phyloP scores from a whole-genome alignment of 2,329 filamentous ascomycete species.

The Periconia macrospinosa region DNA sequence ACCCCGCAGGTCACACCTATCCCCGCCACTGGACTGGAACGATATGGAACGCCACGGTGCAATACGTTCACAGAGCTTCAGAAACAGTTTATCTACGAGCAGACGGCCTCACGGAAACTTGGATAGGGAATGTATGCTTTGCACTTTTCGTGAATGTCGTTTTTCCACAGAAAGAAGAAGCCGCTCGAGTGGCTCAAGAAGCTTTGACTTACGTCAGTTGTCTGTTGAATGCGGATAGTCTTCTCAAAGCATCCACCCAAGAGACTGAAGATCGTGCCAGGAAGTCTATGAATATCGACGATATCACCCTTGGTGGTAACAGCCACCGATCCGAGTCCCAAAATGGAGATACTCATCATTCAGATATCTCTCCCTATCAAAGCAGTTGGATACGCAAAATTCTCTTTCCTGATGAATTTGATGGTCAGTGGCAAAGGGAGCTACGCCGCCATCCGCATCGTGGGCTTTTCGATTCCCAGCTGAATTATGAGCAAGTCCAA shows the following conservation, averaged over 20 bases:
- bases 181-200: background rate
- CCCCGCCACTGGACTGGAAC: constrained; percentile 19
- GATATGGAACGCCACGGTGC: constrained; percentile 24
- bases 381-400: constrained; percentile 43
- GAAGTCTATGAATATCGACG: too few species aligned
- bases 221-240: background rate
- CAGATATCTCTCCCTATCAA: background rate
- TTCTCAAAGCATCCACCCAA: too few species aligned
- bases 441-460: constrained; percentile 41
- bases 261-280: constrained; percentile 6
- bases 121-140: background rate
- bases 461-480: constrained; percentile 41
- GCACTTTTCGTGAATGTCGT: constrained; percentile 26
- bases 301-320: too few species aligned
- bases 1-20: background rate
- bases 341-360: background rate
- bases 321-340: too few species aligned
- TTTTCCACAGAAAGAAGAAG: constrained; percentile 18
- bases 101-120: constrained; percentile 11
- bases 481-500: constrained; percentile 54
- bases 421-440: constrained; percentile 43
- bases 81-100: constrained; percentile 27
- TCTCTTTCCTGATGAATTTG: constrained; percentile 45
- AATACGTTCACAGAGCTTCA: constrained; percentile 21
- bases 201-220: constrained; percentile 2